Evolutionary conservation across 805 yeast species (phyloP).

Genomic region (Candida parachauliodes): DNA sequence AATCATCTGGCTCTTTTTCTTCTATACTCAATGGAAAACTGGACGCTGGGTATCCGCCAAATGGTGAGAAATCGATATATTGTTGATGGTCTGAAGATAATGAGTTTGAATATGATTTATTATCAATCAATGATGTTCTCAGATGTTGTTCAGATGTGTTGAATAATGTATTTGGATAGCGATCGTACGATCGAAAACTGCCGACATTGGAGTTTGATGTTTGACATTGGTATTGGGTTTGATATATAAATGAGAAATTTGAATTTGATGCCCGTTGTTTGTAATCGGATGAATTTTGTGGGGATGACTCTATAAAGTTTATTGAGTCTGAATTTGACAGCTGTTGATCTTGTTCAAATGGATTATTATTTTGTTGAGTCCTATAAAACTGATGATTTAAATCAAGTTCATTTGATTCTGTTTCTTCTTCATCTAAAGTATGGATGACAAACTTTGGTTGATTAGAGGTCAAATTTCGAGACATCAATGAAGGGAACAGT

Average conservation of each 20-base stretch:
- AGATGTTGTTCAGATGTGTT: neutral
- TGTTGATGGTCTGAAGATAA: neutral
- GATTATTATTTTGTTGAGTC: neutral
- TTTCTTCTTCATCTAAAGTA: neutral
- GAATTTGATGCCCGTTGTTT: neutral
- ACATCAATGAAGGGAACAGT: too few species aligned
- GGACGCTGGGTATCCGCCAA: slow-evolving; percentile 95
- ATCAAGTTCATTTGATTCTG: neutral
- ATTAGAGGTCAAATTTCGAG: slow-evolving; percentile 16
- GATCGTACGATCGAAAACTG: slow-evolving; percentile 2
- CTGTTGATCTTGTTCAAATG: neutral
- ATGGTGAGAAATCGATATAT: slow-evolving; percentile 45
- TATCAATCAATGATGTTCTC: slow-evolving; percentile 4
- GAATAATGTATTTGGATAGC: slow-evolving; percentile 2
- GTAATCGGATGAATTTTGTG: neutral
- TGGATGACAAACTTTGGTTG: slow-evolving; percentile 16
- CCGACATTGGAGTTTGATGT: neutral
- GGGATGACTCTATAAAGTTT: neutral
- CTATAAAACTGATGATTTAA: neutral
- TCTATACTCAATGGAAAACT: slow-evolving; percentile 87
- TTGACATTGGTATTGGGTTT: neutral
- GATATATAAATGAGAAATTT: neutral
- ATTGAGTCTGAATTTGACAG: neutral
- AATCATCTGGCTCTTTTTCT: slow-evolving; percentile 93
- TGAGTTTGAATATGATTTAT: neutral